Evolutionary conservation across 2,329 filamentous ascomycete genomes (phyloP).

Genomic region (Leptoxyphium fumago): DNA sequence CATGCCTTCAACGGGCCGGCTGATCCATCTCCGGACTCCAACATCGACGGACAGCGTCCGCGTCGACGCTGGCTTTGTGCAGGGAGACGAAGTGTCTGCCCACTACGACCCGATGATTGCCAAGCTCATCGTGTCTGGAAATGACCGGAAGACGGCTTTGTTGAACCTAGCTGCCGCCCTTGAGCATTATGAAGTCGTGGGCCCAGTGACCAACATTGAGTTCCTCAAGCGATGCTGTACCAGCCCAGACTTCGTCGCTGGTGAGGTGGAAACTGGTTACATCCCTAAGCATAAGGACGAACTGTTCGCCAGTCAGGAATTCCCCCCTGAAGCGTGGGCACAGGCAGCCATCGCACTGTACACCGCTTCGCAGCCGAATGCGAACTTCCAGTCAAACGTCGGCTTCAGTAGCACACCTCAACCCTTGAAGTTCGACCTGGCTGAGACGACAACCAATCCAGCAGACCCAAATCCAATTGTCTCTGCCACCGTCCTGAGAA

Average conservation of each 20-base stretch:
- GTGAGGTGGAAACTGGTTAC: conserved; percentile 89
- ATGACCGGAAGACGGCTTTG: conserved; percentile 64
- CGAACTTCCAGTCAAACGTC: conserved; percentile 16
- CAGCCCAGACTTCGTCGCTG: conserved; percentile 66
- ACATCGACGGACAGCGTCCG: conserved; percentile 55
- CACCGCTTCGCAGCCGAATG: conserved; percentile 30
- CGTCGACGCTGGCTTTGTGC: conserved; percentile 83
- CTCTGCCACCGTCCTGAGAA: conserved; percentile 37
- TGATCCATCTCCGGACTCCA: conserved; percentile 71
- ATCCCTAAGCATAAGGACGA: conserved; percentile 77
- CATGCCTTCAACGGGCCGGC: conserved; percentile 78
- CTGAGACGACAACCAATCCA: conserved; percentile 31
- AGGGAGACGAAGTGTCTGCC: conserved; percentile 82
- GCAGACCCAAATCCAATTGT: conserved; percentile 22
- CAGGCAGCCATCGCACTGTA: conserved; percentile 70
- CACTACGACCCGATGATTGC: conserved; percentile 99
- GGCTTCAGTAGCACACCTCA: conserved; percentile 46
- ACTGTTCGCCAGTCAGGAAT: conserved; percentile 51
- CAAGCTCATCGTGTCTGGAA: conserved; percentile 83
- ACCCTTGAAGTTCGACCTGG: conserved; percentile 45
- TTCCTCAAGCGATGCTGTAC: conserved; percentile 82
- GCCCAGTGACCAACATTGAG: conserved; percentile 88
- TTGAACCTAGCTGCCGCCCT: conserved; percentile 68
- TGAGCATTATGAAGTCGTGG: conserved; percentile 81
- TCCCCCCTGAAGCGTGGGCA: conserved; percentile 60